phyloP scores from a whole-genome alignment of 495 filamentous ascomycete genomes.

The Hypoxylon lenormandii region DNA sequence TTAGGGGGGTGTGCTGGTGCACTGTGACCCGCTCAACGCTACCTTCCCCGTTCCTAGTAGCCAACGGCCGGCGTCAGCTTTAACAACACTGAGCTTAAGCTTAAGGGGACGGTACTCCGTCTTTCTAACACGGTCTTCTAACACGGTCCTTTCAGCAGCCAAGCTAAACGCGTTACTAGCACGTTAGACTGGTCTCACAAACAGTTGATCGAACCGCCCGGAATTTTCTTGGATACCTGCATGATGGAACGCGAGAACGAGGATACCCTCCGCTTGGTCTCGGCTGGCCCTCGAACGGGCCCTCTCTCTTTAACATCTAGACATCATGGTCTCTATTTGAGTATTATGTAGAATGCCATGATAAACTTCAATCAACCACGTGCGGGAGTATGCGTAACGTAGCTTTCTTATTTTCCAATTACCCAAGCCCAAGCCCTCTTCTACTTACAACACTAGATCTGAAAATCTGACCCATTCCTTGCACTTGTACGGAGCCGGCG shows the following conservation, averaged over 20 bases:
- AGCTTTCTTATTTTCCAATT: slow-evolving; percentile 1
- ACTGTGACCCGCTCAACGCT: slow-evolving; percentile 32
- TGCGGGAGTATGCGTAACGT: slow-evolving; percentile 4
- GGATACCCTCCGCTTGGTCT: slow-evolving; percentile 15
- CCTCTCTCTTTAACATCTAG: slow-evolving; percentile 5
- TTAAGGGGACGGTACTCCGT: slow-evolving; percentile 28
- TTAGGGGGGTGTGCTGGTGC: slow-evolving; percentile 23
- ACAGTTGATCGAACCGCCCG: slow-evolving; percentile 44
- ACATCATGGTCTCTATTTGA: slow-evolving; percentile 7
- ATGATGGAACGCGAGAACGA: slow-evolving; percentile 37
- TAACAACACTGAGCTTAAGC: slow-evolving; percentile 11
- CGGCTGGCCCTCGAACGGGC: slow-evolving; percentile 15
- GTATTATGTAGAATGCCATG: neutral
- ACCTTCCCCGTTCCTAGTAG: slow-evolving; percentile 1
- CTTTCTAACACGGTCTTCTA: slow-evolving; percentile 8
- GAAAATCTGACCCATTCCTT: slow-evolving; percentile 38
- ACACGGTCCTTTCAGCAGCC: slow-evolving; percentile 10
- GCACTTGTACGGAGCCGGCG: slow-evolving; percentile 23
- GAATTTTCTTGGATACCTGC: slow-evolving; percentile 48
- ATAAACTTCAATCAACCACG: slow-evolving; percentile 20
- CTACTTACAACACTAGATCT: slow-evolving; percentile 25
- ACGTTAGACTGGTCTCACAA: slow-evolving; percentile 29
- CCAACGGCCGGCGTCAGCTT: slow-evolving; percentile 15
- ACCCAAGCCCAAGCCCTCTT: neutral
- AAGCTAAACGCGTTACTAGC: slow-evolving; percentile 26